Evolutionary conservation across 768 basidiomycete species (phyloP).

Genomic region (Boletus tylopilopsis): DNA sequence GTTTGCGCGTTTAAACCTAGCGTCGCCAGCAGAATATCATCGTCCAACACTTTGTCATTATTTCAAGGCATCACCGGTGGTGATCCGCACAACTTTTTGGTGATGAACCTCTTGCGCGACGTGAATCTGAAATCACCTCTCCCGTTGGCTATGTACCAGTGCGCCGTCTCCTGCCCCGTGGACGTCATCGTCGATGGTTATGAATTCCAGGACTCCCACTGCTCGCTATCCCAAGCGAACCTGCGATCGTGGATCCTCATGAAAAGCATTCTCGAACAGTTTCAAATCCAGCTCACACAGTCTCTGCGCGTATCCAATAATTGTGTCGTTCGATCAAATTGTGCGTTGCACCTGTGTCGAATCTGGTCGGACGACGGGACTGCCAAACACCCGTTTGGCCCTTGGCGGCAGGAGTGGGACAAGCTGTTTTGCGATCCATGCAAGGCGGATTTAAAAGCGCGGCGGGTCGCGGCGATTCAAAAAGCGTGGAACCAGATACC

Average conservation of each 20-base stretch:
- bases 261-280: slow-evolving; percentile 2
- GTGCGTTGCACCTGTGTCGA: neutral
- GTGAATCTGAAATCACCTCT: slow-evolving; percentile 4
- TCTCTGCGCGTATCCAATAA: neutral
- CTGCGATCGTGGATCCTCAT: slow-evolving; percentile 7
- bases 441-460: neutral
- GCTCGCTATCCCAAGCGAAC: slow-evolving; percentile 2
- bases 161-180: slow-evolving; percentile 3
- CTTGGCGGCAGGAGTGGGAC: slow-evolving; percentile 17
- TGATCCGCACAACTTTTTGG: slow-evolving; percentile 16
- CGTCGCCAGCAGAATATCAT: slow-evolving; percentile 2
- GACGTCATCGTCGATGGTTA: slow-evolving; percentile 8
- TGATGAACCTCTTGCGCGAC: slow-evolving; percentile 16
- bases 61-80: neutral
- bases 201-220: neutral
- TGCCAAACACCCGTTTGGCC: slow-evolving; percentile 1
- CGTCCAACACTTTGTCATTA: neutral
- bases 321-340: slow-evolving; percentile 5
- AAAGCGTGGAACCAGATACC: slow-evolving; percentile 15
- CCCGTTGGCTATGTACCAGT: slow-evolving; percentile 14
- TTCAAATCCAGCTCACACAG: neutral
- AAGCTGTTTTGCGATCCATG: slow-evolving; percentile 11
- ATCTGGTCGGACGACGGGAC: slow-evolving; percentile 7
- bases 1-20: neutral
- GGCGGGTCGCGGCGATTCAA: slow-evolving; percentile 3